Percentiles rank a stretch among this genome's conserved stretches.
Conservation (phyloP, 2,329 filamentous ascomycete species). For the Apiospora marii region DNA sequence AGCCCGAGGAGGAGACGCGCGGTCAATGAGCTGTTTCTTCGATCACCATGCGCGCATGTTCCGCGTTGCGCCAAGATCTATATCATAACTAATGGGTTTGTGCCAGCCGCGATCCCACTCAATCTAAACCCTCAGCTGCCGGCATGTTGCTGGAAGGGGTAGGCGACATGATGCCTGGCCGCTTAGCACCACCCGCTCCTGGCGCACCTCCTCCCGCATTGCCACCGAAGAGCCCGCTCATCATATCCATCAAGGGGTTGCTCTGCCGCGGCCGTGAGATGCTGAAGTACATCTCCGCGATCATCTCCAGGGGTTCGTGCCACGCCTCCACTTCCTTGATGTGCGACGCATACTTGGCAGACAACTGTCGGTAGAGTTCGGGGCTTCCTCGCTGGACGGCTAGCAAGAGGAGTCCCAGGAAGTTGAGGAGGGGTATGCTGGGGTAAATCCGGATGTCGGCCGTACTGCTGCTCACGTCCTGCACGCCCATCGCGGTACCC, state of each 20-base stretch:
- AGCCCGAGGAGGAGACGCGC: conserved; percentile 66
- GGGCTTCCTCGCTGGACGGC: conserved; percentile 79
- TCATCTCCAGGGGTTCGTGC: conserved; percentile 82
- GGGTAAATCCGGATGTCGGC: conserved; percentile 86
- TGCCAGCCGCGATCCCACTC: conserved; percentile 33
- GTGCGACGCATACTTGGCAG: conserved; percentile 80
- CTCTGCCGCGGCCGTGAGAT: conserved; percentile 88
- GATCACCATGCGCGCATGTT: conserved; percentile 13
- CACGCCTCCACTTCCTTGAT: conserved; percentile 80
- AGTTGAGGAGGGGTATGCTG: conserved; percentile 92
- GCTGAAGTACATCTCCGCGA: conserved; percentile 97
- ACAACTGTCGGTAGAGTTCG: conserved; percentile 85
- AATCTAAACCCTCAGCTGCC: conserved; percentile 67
- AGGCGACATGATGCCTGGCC: conserved; percentile 53
- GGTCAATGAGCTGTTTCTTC: conserved; percentile 39
- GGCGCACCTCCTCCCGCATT: conserved; percentile 64
- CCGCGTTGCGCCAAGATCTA: background rate
- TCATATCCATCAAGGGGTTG: conserved; percentile 97
- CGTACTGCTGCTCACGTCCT: conserved; percentile 79
- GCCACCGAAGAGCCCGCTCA: conserved; percentile 92
- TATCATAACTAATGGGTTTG: background rate
- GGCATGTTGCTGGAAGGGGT: conserved; percentile 52
- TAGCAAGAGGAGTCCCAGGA: conserved; percentile 83
- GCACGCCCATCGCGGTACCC: conserved; percentile 67
- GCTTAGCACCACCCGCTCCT: conserved; percentile 40